Conservation (phyloP, 169 alveolate genomes). For the Plasmodium fragile region DNA sequence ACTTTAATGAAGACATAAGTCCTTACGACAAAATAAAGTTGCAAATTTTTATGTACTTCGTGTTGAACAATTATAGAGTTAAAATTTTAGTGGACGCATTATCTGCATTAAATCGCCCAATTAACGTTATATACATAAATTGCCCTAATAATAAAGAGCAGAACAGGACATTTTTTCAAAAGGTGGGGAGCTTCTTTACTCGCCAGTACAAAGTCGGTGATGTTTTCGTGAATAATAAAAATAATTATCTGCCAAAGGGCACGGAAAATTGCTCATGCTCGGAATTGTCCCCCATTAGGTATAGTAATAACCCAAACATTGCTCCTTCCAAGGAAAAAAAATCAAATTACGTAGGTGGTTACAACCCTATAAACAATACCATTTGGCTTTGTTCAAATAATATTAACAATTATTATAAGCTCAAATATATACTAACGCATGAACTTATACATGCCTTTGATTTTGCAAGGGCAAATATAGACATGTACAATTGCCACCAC, state of each 20-base stretch:
- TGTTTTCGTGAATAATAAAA: slow-evolving; percentile 19
- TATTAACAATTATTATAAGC: slow-evolving; percentile 75
- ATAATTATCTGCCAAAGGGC: slow-evolving; percentile 18
- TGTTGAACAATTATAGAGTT: slow-evolving; percentile 79
- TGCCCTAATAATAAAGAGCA: slow-evolving; percentile 75
- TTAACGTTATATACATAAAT: slow-evolving; percentile 76
- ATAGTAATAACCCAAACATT: neutral
- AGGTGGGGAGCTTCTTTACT: slow-evolving; percentile 11
- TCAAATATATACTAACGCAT: slow-evolving; percentile 80
- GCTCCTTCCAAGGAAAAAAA: slow-evolving; percentile 2
- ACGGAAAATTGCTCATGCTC: slow-evolving; percentile 68
- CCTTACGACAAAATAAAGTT: slow-evolving; percentile 47
- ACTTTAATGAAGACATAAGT: slow-evolving; percentile 73
- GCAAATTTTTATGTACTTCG: slow-evolving; percentile 71
- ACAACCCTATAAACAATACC: slow-evolving; percentile 79
- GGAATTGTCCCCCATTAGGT: slow-evolving; percentile 11
- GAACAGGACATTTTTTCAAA: slow-evolving; percentile 33
- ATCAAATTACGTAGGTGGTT: slow-evolving; percentile 77
- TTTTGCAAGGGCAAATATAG: slow-evolving; percentile 83
- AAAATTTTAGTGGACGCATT: slow-evolving; percentile 79
- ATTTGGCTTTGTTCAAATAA: slow-evolving; percentile 84
- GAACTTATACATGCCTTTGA: slow-evolving; percentile 86
- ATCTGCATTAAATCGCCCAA: slow-evolving; percentile 82
- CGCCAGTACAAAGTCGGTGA: slow-evolving; percentile 32
- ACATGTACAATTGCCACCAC: slow-evolving; percentile 79